A percentile compares a stretch with the other conserved stretches of the same genome.
Conservation (phyloP, 176 grass and related monocot species). For the sorghum (Sorghum bicolor) region Sorghum_bicolor_NCBIv3 NC_012872.2:66953501-66954000, state of each 20-base stretch:
- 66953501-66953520: background rate
- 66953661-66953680: no score
- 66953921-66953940: background rate
- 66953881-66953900: background rate
- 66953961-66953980: background rate
- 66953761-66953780: background rate
- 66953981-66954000: background rate
- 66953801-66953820: background rate
- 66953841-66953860: background rate
- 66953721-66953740: background rate
- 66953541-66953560: background rate
- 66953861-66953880: background rate
- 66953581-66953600: conserved; percentile 14
- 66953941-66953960: background rate
- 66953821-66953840: background rate
- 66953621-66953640: no score
- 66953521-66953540: background rate
- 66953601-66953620: background rate
- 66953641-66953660: no score
- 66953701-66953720: no score
- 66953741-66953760: background rate
- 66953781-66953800: background rate
- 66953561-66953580: background rate
- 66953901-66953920: background rate
- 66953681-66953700: no score